Evolutionary conservation across 345 rosid genomes (phyloP).

Genomic region (Ceriops zippeliana): DNA sequence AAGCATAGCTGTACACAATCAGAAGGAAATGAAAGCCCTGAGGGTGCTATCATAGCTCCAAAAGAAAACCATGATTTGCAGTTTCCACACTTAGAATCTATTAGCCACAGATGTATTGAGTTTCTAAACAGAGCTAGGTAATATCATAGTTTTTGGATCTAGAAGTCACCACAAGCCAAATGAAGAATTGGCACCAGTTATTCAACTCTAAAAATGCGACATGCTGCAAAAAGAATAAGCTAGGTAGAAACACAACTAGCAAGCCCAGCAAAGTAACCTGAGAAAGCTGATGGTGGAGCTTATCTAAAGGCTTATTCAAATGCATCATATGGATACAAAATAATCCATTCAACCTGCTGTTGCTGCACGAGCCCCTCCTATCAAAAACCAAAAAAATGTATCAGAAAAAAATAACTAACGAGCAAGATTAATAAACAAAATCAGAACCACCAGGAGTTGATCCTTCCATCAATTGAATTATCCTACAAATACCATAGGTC

Average conservation of each 20-base stretch:
- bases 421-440: neutral
- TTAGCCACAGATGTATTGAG: constrained; percentile 20
- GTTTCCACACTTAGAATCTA: constrained; percentile 6
- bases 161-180: neutral
- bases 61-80: neutral
- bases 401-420: neutral
- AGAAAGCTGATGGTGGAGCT: neutral
- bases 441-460: neutral
- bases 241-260: neutral
- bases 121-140: neutral
- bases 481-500: neutral
- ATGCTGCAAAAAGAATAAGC: neutral
- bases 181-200: neutral
- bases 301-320: neutral
- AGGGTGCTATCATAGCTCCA: constrained; percentile 5
- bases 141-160: no score
- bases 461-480: neutral
- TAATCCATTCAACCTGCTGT: constrained; percentile 41
- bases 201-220: neutral
- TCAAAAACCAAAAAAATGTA: neutral
- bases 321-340: neutral
- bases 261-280: neutral
- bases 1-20: neutral
- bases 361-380: constrained; percentile 47
- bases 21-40: neutral